These are phyloP conservation scores for Phaseolus lunatus DNA, from an alignment of 306 rosid genomes.

Conservation along the genomic window DNA sequence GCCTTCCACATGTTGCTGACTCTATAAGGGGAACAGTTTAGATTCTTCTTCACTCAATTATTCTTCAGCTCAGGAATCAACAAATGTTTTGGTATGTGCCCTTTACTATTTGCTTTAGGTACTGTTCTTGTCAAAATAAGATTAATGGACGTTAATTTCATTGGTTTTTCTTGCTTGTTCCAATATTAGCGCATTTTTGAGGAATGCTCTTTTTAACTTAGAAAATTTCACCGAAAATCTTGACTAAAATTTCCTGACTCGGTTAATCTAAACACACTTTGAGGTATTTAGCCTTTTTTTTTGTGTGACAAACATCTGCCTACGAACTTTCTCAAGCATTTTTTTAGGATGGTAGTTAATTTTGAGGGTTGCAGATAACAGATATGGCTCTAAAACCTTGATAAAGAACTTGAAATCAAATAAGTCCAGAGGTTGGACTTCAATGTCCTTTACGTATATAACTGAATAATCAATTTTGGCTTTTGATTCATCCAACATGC, in stretches of 20 bases:
- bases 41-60: conserved; percentile 33
- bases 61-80: conserved; percentile 36
- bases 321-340: conserved; percentile 2
- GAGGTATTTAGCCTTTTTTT: neutral
- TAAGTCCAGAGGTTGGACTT: neutral
- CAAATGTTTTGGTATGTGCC: conserved; percentile 32
- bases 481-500: neutral
- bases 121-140: conserved; percentile 31
- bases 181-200: neutral
- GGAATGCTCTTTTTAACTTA: neutral
- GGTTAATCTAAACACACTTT: neutral
- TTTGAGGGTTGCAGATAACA: neutral
- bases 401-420: neutral
- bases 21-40: conserved; percentile 45
- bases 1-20: conserved; percentile 48
- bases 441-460: neutral
- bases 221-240: neutral
- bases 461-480: conserved; percentile 10
- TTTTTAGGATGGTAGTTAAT: neutral
- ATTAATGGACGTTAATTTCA: conserved; percentile 16
- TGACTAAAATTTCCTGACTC: neutral
- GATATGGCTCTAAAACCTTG: conserved; percentile 18
- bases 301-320: neutral
- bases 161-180: neutral
- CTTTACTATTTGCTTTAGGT: conserved; percentile 12